Base-by-base conservation (phyloP, 495 filamentous ascomycete genomes). In the Penicillium dipodomyicola region DNA sequence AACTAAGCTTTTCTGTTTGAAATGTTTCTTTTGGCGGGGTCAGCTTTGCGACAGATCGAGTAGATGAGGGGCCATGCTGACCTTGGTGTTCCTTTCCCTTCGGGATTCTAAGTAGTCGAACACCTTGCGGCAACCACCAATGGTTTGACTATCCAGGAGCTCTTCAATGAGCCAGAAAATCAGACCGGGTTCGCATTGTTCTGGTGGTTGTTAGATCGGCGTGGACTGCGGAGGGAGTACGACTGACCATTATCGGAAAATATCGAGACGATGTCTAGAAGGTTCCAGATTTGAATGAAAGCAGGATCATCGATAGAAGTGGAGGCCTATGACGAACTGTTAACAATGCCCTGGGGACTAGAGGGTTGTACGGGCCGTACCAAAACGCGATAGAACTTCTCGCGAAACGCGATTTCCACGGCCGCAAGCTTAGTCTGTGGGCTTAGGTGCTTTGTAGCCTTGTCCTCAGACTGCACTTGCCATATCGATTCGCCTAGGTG, bases 71-170 rank as follows among this genome's bases (percentile, higher is more conserved):
- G 20, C 14, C 15, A 19, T 19, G 54, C 72, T 47, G 72, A 84
- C 83, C 53, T 89, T 84, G 29, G 87, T 94, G 49, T 96, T 87
- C 20, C 86, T 81, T 65, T 97, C 90, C 52, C 95, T 82, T 57
- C 94, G 83, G 4, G 94, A 97, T 67, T 97, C 95, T 44, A 97
- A 78, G 62, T 91, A 97, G 65, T 95, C 90, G 65, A 97, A 97
- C 2, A 97, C 85, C 23, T 82, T 89, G 51, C 91, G 85, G 63
- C 93, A 97, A 12, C 90, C 91, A 52, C 89, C 82, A 20, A 96
- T 95, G 0, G 92, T 96, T 67, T 96, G 94, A 57, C 91, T 96
- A 72, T 97, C 95, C 44, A 99, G 81, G 0, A 97, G 82, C 68
- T 99, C 94, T 68, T 99, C 94, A 17, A 97, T 86, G 14, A 97